Conservation (phyloP, 306 rosid species). For the apple (Malus domestica) region DNA sequence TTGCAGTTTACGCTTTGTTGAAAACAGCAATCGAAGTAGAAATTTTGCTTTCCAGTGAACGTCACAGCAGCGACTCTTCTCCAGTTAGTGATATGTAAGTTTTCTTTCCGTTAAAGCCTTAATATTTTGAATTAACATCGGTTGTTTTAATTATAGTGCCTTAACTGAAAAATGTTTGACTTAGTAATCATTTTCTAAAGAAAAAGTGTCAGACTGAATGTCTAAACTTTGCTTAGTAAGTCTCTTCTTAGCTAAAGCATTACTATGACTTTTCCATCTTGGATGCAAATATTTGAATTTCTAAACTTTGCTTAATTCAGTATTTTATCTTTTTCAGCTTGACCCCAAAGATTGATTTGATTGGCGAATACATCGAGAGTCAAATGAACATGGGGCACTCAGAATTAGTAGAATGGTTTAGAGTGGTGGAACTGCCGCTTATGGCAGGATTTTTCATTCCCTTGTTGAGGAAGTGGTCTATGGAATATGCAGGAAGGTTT, state of each 20-base stretch:
- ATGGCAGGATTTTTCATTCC: constrained; percentile 50
- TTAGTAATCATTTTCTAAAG: not conserved
- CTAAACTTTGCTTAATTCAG: not conserved
- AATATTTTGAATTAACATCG: not conserved
- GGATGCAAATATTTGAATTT: constrained; percentile 2
- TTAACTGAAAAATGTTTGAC: not conserved
- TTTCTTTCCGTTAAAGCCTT: not conserved
- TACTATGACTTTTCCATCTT: not conserved
- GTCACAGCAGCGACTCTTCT: constrained; percentile 28
- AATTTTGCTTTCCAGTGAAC: constrained; percentile 55
- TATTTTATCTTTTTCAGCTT: constrained; percentile 40
- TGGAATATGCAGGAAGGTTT: constrained; percentile 79
- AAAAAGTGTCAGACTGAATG: not conserved
- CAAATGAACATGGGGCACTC: constrained; percentile 37
- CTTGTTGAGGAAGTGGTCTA: constrained; percentile 56
- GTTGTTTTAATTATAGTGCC: not conserved
- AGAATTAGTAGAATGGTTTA: constrained; percentile 53
- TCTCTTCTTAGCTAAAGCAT: not conserved
- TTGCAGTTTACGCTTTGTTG: constrained; percentile 53
- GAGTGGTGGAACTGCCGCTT: constrained; percentile 35
- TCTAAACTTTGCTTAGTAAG: constrained; percentile 14
- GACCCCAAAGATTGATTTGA: constrained; percentile 33
- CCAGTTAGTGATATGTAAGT: constrained; percentile 61
- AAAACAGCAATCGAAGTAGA: constrained; percentile 59
- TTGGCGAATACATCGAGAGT: constrained; percentile 38